Percentiles rank a stretch among this genome's conserved stretches.
Conservation (phyloP, 768 basidiomycete genomes). For the Rhodocollybia butyracea region DNA sequence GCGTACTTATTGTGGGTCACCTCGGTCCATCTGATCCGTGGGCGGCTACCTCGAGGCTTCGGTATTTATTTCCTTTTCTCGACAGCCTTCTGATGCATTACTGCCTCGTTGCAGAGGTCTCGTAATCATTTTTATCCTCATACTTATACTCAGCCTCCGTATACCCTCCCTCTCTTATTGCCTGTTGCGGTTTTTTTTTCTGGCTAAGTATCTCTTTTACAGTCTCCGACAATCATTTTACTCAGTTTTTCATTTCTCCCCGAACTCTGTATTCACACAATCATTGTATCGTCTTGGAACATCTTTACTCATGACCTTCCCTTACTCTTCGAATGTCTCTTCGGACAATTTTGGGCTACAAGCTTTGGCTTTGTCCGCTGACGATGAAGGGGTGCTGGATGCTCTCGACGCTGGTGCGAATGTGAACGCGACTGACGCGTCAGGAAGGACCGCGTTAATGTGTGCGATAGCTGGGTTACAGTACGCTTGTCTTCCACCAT, state of each 20-base stretch:
- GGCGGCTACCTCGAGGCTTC: background rate
- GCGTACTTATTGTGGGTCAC: background rate
- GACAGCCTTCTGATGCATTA: background rate
- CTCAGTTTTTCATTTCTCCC: background rate
- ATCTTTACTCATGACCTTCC: slow-evolving; percentile 7
- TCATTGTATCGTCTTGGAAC: background rate
- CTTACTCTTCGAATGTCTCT: background rate
- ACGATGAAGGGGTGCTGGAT: slow-evolving; percentile 1
- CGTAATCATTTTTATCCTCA: background rate
- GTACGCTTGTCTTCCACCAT: slow-evolving; percentile 36
- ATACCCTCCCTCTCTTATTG: background rate
- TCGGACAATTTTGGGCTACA: slow-evolving; percentile 2
- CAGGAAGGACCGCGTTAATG: slow-evolving; percentile 62
- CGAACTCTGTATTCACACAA: background rate
- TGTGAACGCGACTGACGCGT: slow-evolving; percentile 59
- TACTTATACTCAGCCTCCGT: too few relatives aligned
- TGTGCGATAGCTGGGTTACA: slow-evolving; percentile 71
- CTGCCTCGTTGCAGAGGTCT: slow-evolving; percentile 1
- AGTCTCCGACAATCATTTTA: background rate
- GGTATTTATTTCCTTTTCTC: background rate
- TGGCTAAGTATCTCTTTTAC: background rate
- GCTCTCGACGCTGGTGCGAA: slow-evolving; percentile 4
- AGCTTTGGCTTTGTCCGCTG: background rate
- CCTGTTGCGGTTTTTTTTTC: background rate
- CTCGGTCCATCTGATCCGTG: background rate